Conservation (phyloP, 2,329 filamentous ascomycete genomes). For the Penicillium sp. region DNA sequence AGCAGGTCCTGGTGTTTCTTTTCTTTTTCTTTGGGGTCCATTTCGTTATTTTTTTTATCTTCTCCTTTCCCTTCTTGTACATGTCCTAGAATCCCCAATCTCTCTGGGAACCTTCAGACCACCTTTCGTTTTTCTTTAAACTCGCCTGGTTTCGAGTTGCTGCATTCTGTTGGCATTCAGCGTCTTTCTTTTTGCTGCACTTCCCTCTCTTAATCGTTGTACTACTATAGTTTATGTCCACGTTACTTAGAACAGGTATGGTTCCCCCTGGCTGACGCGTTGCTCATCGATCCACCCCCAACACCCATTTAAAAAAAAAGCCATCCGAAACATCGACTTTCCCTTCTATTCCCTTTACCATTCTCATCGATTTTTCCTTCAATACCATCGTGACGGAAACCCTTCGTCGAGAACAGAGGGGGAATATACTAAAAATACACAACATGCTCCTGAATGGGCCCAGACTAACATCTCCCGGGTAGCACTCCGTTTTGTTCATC, state of each 20-base stretch:
- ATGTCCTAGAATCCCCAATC: conserved; percentile 28
- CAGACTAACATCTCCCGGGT: conserved; percentile 25
- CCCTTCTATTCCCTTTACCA: conserved; percentile 2
- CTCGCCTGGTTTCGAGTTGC: conserved; percentile 24
- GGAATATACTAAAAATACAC: neutral
- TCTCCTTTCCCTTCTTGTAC: conserved; percentile 29
- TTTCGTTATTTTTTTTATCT: conserved; percentile 29
- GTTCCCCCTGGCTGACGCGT: conserved; percentile 17
- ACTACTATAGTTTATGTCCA: conserved; percentile 32
- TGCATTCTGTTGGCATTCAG: conserved; percentile 18
- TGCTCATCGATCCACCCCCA: conserved; percentile 12
- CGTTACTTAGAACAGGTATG: conserved; percentile 35
- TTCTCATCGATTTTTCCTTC: neutral
- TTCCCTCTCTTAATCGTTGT: conserved; percentile 32
- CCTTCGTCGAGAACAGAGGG: neutral
- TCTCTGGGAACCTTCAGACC: conserved; percentile 27
- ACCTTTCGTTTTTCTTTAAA: conserved; percentile 27
- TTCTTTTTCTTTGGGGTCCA: conserved; percentile 8
- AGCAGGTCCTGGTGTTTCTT: neutral
- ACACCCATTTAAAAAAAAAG: conserved; percentile 10
- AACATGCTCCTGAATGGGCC: neutral
- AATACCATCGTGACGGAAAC: neutral
- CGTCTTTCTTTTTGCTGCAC: conserved; percentile 22
- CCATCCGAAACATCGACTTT: conserved; percentile 1
- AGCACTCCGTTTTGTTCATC: conserved; percentile 21